Base-by-base conservation (phyloP, 164 flowering plant species). In the Aristolochia californica region DNA sequence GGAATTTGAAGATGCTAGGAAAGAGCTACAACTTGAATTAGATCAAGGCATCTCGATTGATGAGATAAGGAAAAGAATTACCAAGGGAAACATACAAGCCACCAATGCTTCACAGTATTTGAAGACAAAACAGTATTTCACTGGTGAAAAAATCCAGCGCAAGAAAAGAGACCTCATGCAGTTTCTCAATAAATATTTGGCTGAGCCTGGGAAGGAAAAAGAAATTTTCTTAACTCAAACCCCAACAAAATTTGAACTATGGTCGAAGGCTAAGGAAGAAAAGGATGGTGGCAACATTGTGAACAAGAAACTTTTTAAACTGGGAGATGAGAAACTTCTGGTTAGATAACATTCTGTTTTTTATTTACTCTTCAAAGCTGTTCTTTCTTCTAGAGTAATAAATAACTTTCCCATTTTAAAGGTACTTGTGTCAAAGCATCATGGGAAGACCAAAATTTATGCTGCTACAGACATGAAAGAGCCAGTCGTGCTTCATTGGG, bases 401-500 rank as follows among this genome's bases (percentile, higher is more conserved):
- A 27, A 5, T 18, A n/a, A 43, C 4, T 27, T 61, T 65, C 25
- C 16, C 15, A 43, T 48, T 56, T 25, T 68, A 51, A 72, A 93
- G 99, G 94, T 75, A 66, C 85, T 85, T 71, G 85, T 79, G 20
- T 74, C 82, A 65, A 83, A 83, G 72, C 68, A 70, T 64, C 57
- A 68, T 57, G 78, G 75, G 7, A 85, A 78, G 75, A 80, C 65
- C 51, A 87, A 78, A 72, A 74, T 93, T 68, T 64, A 69, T 68
- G 69, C 87, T 27, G 95, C 83, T 45, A 89, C 99, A 59, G 83
- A 89, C 75, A 47, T 78, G 53, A 48, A 70, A 59, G 91, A 75
- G 20, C 86, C 97, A 44, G 68, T 85, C 57, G 76, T 68, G 43
- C 88, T 93, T 67, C 99, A 89, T 66, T 93, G 99, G 99, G 96